A percentile compares a stretch with the other conserved stretches of the same genome.
Conservation (phyloP, 208 protist species). For the Leishmania martiniquensis region DNA sequence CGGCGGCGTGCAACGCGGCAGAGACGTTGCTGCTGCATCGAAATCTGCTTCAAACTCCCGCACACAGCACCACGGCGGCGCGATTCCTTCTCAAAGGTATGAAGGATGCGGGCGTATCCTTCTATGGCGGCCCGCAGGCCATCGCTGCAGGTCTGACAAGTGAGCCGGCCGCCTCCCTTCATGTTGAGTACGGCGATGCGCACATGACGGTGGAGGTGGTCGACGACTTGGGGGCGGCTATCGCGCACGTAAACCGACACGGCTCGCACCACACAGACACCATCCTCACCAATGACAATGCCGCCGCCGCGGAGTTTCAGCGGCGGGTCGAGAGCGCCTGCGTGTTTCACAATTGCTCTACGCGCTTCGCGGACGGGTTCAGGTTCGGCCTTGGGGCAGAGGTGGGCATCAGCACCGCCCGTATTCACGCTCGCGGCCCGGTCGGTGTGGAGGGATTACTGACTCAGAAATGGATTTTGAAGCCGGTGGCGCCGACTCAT, state of each 20-base stretch:
- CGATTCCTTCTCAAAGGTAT: constrained; percentile 45
- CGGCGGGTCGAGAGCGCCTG: constrained; percentile 84
- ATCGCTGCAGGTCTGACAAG: constrained; percentile 23
- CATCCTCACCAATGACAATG: constrained; percentile 78
- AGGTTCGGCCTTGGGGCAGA: constrained; percentile 94
- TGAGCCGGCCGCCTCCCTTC: constrained; percentile 31
- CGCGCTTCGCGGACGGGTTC: constrained; percentile 92
- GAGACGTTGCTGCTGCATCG: constrained; percentile 94
- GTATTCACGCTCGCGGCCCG: constrained; percentile 93
- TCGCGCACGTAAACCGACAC: constrained; percentile 88
- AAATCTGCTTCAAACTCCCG: constrained; percentile 16
- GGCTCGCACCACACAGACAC: constrained; percentile 91
- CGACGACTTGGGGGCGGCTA: constrained; percentile 60
- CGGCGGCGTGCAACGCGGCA: constrained; percentile 94
- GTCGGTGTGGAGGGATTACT: constrained; percentile 94
- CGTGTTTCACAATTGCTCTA: constrained; percentile 93
- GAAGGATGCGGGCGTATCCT: constrained; percentile 49
- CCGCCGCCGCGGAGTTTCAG: constrained; percentile 52
- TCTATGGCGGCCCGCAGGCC: constrained; percentile 51
- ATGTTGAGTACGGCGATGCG: constrained; percentile 71
- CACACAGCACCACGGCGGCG: constrained; percentile 25
- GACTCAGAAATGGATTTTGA: constrained; percentile 70
- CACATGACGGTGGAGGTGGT: constrained; percentile 52
- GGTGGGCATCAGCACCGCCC: constrained; percentile 91
- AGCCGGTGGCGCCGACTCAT: constrained; percentile 16